Base-by-base conservation (phyloP, 306 rosid genomes). In the Dryas octopetala region DNA sequence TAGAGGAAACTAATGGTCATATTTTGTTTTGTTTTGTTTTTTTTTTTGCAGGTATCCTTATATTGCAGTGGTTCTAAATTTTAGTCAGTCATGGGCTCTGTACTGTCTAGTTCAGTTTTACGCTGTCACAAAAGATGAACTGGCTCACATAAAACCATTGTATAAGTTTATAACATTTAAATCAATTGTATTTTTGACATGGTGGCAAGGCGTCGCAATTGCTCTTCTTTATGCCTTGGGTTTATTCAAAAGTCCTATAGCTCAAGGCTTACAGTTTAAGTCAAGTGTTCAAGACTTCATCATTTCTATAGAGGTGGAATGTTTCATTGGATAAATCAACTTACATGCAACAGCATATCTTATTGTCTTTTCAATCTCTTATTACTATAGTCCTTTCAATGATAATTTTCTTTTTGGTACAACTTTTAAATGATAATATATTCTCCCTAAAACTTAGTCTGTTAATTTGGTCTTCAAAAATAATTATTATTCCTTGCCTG, bases 171-270 rank as follows among this genome's bases (percentile, higher is more conserved):
- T 96, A 92, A 92, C 96, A 44, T 92, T 96, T 82, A 96, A 96
- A 75, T 92, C 99, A 44, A 92, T 96, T 75, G 99, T 96, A 68
- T 96, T 96, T 74, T 89, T 96, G 84, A 96, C 99, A 73, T 96
- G 99, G 99, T 96, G 98, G 99, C 99, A 96, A 96, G 99, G 99
- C 78, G 97, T 96, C 83, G 99, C 97, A 80, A 96, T 90, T 81
- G 93, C 99, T 84, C 84, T 89, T 77, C 89, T 96, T 2, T 92
- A 81, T 81, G 78, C 95, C 77, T 75, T 92, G 63, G 99, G 93
- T 79, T 79, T 96, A 87, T 92, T 96, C 84, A 92, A 88, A 84
- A 95, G 99, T 79, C 86, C 98, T 51, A 84, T 92, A 77, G 98
- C 99, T 62, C 97, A 96, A 80, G 98, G 93, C 68, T 85, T 96